phyloP scores from a whole-genome alignment of 139 green algal genomes.

The Tetradesmus obliquus region DNA sequence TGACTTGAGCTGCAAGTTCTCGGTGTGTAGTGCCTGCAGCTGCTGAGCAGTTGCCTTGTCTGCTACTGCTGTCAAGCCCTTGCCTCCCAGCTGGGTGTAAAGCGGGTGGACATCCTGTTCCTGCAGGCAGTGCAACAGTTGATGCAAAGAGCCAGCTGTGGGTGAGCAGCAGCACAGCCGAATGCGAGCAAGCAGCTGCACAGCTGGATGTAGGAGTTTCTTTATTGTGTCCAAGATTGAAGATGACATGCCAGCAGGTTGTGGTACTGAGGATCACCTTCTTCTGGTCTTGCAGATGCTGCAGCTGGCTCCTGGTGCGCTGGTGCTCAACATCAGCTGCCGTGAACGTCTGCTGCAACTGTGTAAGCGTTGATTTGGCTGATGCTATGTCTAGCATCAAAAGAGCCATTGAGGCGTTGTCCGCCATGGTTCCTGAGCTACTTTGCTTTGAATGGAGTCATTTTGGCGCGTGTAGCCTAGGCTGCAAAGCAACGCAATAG shows the following conservation, averaged over 20 bases:
- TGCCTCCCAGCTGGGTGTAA: not conserved
- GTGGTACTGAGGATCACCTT: not conserved
- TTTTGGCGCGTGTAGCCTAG: not conserved
- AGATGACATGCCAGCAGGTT: not conserved
- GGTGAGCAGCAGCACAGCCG: not conserved
- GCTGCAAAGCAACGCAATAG: not conserved
- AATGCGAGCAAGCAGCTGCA: not conserved
- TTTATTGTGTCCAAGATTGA: too few relatives aligned
- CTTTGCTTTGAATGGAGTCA: not conserved
- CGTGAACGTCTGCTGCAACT: not conserved
- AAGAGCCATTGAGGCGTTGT: conserved; percentile 13
- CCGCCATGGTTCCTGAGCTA: not conserved
- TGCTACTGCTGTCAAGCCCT: not conserved
- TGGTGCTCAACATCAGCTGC: conserved; percentile 9
- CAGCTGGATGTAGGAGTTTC: not conserved
- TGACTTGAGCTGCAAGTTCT: conserved; percentile 36
- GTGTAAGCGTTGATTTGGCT: not conserved
- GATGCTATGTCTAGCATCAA: conserved; percentile 23
- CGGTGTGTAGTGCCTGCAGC: conserved; percentile 30
- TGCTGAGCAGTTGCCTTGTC: conserved; percentile 17
- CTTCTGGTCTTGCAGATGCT: not conserved
- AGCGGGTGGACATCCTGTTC: not conserved
- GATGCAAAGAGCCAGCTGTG: not conserved
- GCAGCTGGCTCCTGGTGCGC: conserved; percentile 11
- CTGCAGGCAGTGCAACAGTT: not conserved